Evolutionary conservation across 2,329 filamentous ascomycete species (phyloP).

Genomic region (Zymoseptoria crescenta): DNA sequence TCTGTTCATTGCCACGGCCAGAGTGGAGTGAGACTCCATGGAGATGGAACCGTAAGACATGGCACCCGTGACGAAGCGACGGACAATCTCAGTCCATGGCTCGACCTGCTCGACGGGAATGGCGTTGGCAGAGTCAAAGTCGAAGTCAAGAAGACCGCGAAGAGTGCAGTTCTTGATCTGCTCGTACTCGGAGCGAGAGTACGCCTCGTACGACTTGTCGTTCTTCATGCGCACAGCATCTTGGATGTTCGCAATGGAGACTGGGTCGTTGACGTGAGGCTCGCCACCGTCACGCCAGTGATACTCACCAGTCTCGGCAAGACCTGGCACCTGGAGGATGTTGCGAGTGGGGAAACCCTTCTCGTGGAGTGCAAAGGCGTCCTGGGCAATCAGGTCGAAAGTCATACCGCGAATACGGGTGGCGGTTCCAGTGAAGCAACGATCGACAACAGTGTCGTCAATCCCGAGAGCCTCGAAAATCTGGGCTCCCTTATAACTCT

Average conservation of each 20-base stretch:
- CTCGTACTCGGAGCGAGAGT: constrained; percentile 87
- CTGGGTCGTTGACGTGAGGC: constrained; percentile 88
- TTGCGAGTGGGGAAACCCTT: constrained; percentile 77
- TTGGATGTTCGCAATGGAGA: constrained; percentile 92
- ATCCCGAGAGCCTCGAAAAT: constrained; percentile 95
- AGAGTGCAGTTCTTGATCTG: constrained; percentile 95
- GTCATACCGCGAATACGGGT: constrained; percentile 91
- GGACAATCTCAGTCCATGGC: constrained; percentile 95
- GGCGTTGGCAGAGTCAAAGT: constrained; percentile 76
- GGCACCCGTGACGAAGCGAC: constrained; percentile 90
- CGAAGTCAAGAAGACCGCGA: constrained; percentile 89
- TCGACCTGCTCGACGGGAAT: constrained; percentile 96
- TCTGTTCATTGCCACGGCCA: constrained; percentile 94
- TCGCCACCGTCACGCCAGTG: constrained; percentile 97
- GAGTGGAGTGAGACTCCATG: constrained; percentile 94
- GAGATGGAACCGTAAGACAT: constrained; percentile 99
- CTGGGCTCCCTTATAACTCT: constrained; percentile 95
- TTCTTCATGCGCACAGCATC: constrained; percentile 96
- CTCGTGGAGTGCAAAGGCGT: constrained; percentile 91
- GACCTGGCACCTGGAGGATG: constrained; percentile 67
- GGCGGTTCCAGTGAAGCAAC: constrained; percentile 89
- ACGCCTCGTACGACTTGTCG: constrained; percentile 96
- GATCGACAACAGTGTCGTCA: constrained; percentile 83
- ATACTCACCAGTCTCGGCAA: constrained; percentile 91
- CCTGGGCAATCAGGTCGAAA: constrained; percentile 86